These are phyloP conservation scores for Scolecobasidium constrictum DNA, from an alignment of 2,329 filamentous ascomycete genomes.

Conservation along the genomic window DNA sequence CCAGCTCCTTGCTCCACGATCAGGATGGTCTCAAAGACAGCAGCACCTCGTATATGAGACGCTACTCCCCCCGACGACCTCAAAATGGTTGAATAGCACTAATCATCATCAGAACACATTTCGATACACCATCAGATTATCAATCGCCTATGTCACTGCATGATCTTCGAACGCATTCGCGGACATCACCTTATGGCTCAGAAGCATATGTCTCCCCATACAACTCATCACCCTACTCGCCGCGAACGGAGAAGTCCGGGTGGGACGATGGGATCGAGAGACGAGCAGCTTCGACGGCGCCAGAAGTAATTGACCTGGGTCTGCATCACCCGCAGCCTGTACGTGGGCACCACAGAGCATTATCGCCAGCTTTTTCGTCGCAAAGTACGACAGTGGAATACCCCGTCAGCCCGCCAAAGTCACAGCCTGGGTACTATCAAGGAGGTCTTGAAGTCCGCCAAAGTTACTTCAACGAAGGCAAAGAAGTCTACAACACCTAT, in stretches of 20 bases:
- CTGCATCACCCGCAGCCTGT: not conserved
- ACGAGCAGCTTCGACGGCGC: not conserved
- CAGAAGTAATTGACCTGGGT: constrained; percentile 1
- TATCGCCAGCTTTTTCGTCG: not conserved
- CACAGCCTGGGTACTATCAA: not conserved
- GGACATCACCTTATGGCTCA: too few relatives aligned
- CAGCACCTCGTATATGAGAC: too few relatives aligned
- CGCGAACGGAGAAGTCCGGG: not conserved
- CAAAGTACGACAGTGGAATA: not conserved
- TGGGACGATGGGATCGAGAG: not conserved
- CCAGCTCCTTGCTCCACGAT: not conserved
- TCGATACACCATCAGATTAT: not conserved
- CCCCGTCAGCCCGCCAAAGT: not conserved
- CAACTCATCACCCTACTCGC: not conserved
- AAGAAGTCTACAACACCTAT: not conserved
- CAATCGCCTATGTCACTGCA: not conserved
- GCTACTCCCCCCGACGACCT: too few relatives aligned
- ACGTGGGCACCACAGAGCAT: not conserved
- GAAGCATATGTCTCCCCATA: not conserved
- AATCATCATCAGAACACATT: too few relatives aligned
- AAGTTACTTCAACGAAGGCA: constrained; percentile 1
- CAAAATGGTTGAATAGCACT: too few relatives aligned
- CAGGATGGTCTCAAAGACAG: too few relatives aligned
- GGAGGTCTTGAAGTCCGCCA: not conserved
- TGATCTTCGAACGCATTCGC: not conserved